Conservation (phyloP, 805 yeast species). For the Hanseniaspora hatyaiensis region DNA sequence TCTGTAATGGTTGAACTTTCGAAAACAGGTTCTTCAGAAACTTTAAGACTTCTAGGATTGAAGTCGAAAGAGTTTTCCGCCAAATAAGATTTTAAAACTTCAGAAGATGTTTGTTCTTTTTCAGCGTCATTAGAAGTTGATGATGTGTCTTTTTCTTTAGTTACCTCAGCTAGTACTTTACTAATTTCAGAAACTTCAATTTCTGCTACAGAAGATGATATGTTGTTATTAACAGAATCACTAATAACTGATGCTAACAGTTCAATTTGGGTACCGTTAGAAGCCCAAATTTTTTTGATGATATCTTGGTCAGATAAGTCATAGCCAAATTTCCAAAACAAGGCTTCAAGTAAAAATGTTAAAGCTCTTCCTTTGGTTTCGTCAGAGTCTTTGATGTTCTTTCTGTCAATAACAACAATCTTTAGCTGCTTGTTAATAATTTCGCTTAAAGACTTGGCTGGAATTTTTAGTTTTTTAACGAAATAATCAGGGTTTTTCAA, state of each 20-base stretch:
- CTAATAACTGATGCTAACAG: slow-evolving; percentile 60
- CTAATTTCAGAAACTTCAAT: slow-evolving; percentile 25
- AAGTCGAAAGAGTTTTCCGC: slow-evolving; percentile 30
- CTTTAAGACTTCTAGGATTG: slow-evolving; percentile 54
- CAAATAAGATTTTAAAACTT: slow-evolving; percentile 39
- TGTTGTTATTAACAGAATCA: slow-evolving; percentile 49
- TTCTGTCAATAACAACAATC: slow-evolving; percentile 49
- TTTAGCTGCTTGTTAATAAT: slow-evolving; percentile 43
- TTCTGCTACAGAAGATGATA: slow-evolving; percentile 35
- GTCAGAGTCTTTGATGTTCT: slow-evolving; percentile 52
- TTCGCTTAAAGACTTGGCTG: slow-evolving; percentile 40
- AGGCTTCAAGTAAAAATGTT: slow-evolving; percentile 64
- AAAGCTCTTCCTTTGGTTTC: slow-evolving; percentile 66
- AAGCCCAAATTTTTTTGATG: slow-evolving; percentile 66
- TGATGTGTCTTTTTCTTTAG: slow-evolving; percentile 23
- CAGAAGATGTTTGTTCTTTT: neutral
- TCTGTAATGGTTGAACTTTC: slow-evolving; percentile 33
- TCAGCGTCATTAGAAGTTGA: too few relatives aligned
- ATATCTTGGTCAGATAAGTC: slow-evolving; percentile 46
- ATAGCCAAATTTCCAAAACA: slow-evolving; percentile 62
- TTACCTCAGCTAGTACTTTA: slow-evolving; percentile 21
- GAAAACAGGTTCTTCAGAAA: slow-evolving; percentile 36
- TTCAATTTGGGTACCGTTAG: slow-evolving; percentile 75
- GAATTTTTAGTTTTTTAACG: slow-evolving; percentile 38
- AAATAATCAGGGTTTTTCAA: slow-evolving; percentile 34